phyloP scores from a whole-genome alignment of 139 green algal species.

The Nannochloris sp. region DNA sequence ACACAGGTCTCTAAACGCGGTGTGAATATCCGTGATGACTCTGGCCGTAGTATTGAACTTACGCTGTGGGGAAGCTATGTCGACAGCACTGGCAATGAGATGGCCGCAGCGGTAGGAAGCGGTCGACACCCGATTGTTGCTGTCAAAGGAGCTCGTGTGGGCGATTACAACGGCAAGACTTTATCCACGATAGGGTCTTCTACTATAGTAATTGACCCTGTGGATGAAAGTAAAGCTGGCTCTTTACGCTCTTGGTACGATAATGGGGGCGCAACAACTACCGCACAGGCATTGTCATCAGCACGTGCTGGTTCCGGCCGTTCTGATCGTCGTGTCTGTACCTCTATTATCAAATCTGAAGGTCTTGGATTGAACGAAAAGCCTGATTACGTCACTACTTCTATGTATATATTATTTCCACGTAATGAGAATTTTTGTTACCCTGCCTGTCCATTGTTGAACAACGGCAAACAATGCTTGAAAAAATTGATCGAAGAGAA shows the following conservation, averaged over 20 bases:
- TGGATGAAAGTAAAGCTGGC: conserved; percentile 49
- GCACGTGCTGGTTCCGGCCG: conserved; percentile 33
- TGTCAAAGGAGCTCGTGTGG: conserved; percentile 74
- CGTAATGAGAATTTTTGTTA: conserved; percentile 65
- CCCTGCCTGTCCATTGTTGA: conserved; percentile 51
- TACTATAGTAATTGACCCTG: conserved; percentile 63
- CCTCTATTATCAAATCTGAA: conserved; percentile 78
- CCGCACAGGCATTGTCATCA: conserved; percentile 37
- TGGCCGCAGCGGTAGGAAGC: neutral
- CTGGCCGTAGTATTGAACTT: conserved; percentile 68
- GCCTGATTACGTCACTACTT: conserved; percentile 59
- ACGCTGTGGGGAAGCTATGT: conserved; percentile 81
- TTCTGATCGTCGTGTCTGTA: conserved; percentile 49
- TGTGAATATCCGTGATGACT: conserved; percentile 71
- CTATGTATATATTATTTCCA: conserved; percentile 47
- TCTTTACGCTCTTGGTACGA: conserved; percentile 54
- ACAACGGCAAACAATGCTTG: conserved; percentile 54
- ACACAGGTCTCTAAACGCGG: conserved; percentile 75
- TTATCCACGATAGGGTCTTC: conserved; percentile 65
- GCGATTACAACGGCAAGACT: conserved; percentile 92
- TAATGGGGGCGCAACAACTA: neutral
- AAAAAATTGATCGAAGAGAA: conserved; percentile 69
- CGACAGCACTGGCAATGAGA: conserved; percentile 46
- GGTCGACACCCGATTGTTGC: conserved; percentile 66
- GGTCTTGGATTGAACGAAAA: conserved; percentile 48